Conservation (phyloP, 2,329 filamentous ascomycete genomes). For the Cytospora leucostoma region DNA sequence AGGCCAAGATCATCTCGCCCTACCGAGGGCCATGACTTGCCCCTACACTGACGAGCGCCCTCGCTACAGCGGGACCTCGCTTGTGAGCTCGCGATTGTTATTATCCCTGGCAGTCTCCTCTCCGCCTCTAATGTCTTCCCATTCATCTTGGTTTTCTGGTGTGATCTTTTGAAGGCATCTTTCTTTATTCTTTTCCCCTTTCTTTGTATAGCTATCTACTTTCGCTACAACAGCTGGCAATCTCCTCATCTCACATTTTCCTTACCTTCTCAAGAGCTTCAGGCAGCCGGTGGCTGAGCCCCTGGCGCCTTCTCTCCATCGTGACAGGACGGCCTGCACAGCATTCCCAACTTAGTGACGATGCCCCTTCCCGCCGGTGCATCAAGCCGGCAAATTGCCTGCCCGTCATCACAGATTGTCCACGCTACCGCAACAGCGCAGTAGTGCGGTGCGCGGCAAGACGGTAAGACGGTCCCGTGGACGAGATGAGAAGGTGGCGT, state of each 20-base stretch:
- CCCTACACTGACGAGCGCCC: background rate
- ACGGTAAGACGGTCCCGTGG: constrained; percentile 55
- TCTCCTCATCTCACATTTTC: constrained; percentile 27
- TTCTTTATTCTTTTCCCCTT: background rate
- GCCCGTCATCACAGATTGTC: constrained; percentile 63
- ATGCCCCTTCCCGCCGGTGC: constrained; percentile 59
- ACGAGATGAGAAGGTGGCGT: constrained; percentile 58
- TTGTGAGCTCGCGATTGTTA: constrained; percentile 7
- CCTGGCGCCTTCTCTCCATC: constrained; percentile 58
- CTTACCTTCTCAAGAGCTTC: constrained; percentile 45
- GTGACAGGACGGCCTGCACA: constrained; percentile 62
- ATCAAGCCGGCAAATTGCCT: constrained; percentile 57
- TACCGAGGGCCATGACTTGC: constrained; percentile 44
- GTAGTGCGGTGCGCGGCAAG: constrained; percentile 62
- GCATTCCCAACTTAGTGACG: constrained; percentile 53
- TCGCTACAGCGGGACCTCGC: constrained; percentile 1
- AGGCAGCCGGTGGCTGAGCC: constrained; percentile 50
- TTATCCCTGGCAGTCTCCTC: constrained; percentile 17
- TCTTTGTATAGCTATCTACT: no score
- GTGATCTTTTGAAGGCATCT: no score
- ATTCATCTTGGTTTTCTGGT: no score
- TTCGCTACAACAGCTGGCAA: background rate
- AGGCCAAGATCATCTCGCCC: constrained; percentile 46
- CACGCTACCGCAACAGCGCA: constrained; percentile 65
- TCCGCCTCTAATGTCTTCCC: no score